Conservation (phyloP, 129 eudicot genomes). For the Flaveria bidentis region DNA sequence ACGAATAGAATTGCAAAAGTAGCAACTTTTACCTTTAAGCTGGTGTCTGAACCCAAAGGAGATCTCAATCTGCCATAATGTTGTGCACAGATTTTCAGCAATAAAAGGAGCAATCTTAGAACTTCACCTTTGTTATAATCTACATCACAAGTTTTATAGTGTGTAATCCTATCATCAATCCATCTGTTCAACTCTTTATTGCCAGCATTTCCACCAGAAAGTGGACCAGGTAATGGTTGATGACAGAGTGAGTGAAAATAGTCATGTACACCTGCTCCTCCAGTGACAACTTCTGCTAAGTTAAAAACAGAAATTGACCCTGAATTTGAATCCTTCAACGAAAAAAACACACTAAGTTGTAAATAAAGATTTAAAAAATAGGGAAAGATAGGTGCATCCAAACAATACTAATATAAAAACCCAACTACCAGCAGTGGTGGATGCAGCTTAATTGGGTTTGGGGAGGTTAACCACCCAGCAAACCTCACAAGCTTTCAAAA, state of each 20-base stretch:
- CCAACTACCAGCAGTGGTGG: background rate
- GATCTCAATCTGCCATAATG: conserved; percentile 95
- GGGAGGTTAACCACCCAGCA: too few species aligned
- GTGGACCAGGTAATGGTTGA: conserved; percentile 38
- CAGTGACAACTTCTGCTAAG: conserved; percentile 63
- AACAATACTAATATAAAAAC: background rate
- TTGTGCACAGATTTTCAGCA: conserved; percentile 81
- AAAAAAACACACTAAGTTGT: conserved; percentile 6
- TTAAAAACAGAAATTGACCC: conserved; percentile 68
- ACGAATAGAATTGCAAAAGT: background rate
- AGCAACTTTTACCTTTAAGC: conserved; percentile 52
- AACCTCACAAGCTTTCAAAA: too few species aligned
- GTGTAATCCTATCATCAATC: conserved; percentile 83
- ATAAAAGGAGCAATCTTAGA: conserved; percentile 71
- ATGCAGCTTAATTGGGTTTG: too few species aligned
- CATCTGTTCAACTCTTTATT: conserved; percentile 43
- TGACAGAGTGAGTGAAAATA: conserved; percentile 35
- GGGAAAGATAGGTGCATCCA: conserved; percentile 13
- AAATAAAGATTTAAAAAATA: conserved; percentile 5
- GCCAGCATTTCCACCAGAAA: conserved; percentile 41
- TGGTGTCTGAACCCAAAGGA: conserved; percentile 77
- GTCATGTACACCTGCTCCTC: conserved; percentile 29
- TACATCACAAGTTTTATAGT: conserved; percentile 37
- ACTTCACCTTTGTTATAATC: conserved; percentile 56
- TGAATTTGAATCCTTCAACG: conserved; percentile 58